A percentile compares a stretch with the other conserved stretches of the same genome.
These are phyloP conservation scores for Bruguiera hainesii DNA, from an alignment of 441 rosid species.

Conservation along the genomic window DNA sequence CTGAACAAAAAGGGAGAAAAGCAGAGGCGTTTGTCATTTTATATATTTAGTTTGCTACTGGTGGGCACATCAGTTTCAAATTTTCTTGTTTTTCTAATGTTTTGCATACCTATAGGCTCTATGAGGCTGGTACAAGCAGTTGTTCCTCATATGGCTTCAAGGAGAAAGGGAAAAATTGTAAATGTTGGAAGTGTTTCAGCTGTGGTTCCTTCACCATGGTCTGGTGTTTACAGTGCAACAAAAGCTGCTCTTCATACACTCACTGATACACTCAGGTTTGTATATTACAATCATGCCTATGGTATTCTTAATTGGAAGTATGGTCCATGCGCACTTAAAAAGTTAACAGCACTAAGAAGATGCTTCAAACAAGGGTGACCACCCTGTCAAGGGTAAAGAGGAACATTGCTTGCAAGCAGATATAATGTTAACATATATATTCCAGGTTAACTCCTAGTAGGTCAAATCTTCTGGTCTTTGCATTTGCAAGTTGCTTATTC, in stretches of 20 bases:
- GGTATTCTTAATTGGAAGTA: background rate
- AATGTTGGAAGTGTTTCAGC: slow-evolving; percentile 71
- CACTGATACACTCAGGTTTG: slow-evolving; percentile 74
- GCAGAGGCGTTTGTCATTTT: no score
- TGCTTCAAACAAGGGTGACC: background rate
- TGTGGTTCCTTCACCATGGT: slow-evolving; percentile 66
- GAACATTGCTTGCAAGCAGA: no score
- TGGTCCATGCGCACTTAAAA: background rate
- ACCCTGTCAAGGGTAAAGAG: background rate
- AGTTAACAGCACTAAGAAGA: no score
- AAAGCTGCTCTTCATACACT: slow-evolving; percentile 84
- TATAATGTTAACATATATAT: no score
- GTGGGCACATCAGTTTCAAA: background rate
- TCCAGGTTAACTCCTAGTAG: no score
- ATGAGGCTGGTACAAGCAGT: slow-evolving; percentile 80
- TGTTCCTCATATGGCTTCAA: slow-evolving; percentile 77
- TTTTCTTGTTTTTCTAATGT: background rate
- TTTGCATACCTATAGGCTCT: slow-evolving; percentile 29
- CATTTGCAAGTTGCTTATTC: no score
- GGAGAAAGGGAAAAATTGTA: slow-evolving; percentile 67
- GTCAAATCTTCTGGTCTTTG: no score
- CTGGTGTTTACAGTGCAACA: slow-evolving; percentile 71
- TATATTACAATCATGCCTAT: background rate
- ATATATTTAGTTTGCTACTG: background rate
- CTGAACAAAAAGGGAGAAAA: background rate